Percentiles rank a stretch among this genome's conserved stretches.
phyloP scores from a whole-genome alignment of 2,329 filamentous ascomycete species.

The Purpureocillium takamizusanense region DNA sequence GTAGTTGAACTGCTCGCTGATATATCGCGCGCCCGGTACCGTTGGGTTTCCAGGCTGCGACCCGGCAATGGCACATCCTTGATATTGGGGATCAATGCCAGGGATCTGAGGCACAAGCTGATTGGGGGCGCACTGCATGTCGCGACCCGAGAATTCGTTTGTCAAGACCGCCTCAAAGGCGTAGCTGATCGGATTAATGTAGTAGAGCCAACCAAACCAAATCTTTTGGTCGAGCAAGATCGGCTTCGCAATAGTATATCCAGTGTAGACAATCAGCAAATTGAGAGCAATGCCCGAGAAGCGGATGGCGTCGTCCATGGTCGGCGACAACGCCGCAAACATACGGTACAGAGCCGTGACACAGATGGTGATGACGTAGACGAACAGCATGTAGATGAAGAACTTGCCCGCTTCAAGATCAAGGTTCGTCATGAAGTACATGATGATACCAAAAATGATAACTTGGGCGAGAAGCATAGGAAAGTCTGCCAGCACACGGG shows the following conservation, averaged over 20 bases:
- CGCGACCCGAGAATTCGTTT: constrained; percentile 44
- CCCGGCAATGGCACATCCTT: constrained; percentile 36
- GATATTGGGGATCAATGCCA: constrained; percentile 29
- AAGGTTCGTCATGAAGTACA: constrained; percentile 71
- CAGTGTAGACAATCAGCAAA: constrained; percentile 56
- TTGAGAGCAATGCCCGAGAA: constrained; percentile 48
- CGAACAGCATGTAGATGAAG: constrained; percentile 56
- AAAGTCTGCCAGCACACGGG: constrained; percentile 48
- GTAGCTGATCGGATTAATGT: constrained; percentile 45
- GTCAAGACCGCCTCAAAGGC: constrained; percentile 41
- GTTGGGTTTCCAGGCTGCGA: constrained; percentile 24
- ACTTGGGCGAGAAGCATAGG: constrained; percentile 51
- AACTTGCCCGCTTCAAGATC: constrained; percentile 55
- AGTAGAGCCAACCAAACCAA: constrained; percentile 62
- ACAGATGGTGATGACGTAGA: constrained; percentile 44
- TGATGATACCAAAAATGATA: constrained; percentile 56
- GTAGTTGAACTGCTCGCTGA: constrained; percentile 44
- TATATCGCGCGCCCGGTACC: constrained; percentile 39
- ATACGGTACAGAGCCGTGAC: constrained; percentile 50
- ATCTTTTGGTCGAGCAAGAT: constrained; percentile 40
- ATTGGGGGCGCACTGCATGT: constrained; percentile 22
- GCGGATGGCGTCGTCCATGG: constrained; percentile 53
- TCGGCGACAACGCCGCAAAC: constrained; percentile 46
- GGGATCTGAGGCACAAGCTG: constrained; percentile 39
- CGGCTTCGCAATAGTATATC: constrained; percentile 50